Evolutionary conservation across 176 grass and related monocot genomes (phyloP), one percentile per base, ranked within the genome.

Genomic region (Dactylis glomerata): DNA sequence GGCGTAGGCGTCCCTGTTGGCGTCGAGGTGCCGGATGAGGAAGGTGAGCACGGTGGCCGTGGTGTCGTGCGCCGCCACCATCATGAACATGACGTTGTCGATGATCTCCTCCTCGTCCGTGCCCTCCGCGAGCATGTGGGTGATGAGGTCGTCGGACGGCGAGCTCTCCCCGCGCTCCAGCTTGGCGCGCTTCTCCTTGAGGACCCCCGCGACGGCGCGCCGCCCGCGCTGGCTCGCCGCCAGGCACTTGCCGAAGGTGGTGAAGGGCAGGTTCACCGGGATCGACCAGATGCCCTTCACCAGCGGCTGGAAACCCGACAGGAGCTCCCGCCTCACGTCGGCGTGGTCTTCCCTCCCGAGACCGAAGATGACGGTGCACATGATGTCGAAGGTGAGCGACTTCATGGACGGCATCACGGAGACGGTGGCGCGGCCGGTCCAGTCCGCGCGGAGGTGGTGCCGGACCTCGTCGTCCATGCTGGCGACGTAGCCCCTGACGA

Each of bases 231-330:
- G 58, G 56, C 85, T 86, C 23, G 89, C 89, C 14, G 58, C 59
- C 13, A 87, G 68, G 85, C 85, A 82, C 32, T 22, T 83, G 58
- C 34, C 50, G 49, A 81, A 87, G 10, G 64, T 17, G 16, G 68
- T 87, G 64, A 91, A 84, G n/a, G 85, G 89, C 33, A 91, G 32
- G 76, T 84, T 52, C 36, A 87, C 22, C 10, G 75, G 89, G 36
- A 91, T 26, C 9, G 15, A 70, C 55, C 54, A 85, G 33, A 85
- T 45, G 41, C 86, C 90, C 34, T 12, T 7, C 55, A 88, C 38
- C 71, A 85, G 64, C 30, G 73, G 72, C 59, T 69, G 51, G 72
- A 88, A 88, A 64, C 85, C 90, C n/a, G 58, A 11, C 16, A 23
- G 61, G 0, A 91, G 78, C 17, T 63, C 75, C 28, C 66, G 38